Evolutionary conservation across 2,329 filamentous ascomycete species (phyloP).

Genomic region (Neonectria hederae): DNA sequence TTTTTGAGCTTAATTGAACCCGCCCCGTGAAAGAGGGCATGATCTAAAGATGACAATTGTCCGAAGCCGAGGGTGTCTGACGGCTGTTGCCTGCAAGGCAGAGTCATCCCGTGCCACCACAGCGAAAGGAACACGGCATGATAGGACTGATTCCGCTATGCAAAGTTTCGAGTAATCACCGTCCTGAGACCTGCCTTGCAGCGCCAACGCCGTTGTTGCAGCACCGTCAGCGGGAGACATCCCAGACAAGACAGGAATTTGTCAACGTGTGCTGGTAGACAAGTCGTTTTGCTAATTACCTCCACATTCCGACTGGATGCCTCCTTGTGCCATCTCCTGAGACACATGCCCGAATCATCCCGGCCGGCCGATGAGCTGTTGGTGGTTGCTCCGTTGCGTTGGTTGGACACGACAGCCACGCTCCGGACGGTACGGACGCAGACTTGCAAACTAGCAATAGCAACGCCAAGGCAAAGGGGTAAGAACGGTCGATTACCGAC

Average conservation of each 20-base stretch:
- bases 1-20: background rate
- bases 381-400: slow-evolving; percentile 24
- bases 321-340: slow-evolving; percentile 13
- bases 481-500: background rate
- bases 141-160: slow-evolving; percentile 2
- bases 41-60: background rate
- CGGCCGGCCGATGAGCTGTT: slow-evolving; percentile 19
- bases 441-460: slow-evolving; percentile 8
- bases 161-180: background rate
- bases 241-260: slow-evolving; percentile 2
- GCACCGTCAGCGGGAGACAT: background rate
- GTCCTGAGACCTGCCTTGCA: slow-evolving; percentile 18
- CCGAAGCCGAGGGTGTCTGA: background rate
- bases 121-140: background rate
- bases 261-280: slow-evolving; percentile 4
- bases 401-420: slow-evolving; percentile 11
- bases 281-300: background rate
- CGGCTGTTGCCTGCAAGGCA: background rate
- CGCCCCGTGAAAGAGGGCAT: background rate
- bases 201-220: background rate
- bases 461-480: background rate
- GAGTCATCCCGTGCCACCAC: background rate
- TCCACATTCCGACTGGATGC: slow-evolving; percentile 25
- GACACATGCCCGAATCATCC: slow-evolving; percentile 28
- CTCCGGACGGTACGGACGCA: background rate